phyloP scores from a whole-genome alignment of 495 filamentous ascomycete species.

The Lasiosphaeris hirsuta region DNA sequence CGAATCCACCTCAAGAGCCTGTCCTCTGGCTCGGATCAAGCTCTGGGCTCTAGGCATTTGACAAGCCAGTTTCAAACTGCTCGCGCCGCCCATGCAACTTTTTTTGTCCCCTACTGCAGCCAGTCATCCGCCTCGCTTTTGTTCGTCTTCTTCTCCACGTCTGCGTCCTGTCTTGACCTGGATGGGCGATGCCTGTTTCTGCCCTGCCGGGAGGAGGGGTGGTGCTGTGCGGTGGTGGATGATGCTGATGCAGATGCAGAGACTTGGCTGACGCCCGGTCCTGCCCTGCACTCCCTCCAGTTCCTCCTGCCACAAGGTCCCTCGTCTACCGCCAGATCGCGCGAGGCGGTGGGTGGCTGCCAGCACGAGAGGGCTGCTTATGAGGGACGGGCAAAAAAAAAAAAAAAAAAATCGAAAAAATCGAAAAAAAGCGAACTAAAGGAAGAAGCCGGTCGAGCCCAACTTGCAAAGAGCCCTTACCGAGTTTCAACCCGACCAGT shows the following conservation, averaged over 20 bases:
- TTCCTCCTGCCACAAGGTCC: slow-evolving; percentile 16
- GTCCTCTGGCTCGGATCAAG: slow-evolving; percentile 15
- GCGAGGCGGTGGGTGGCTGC: slow-evolving; percentile 14
- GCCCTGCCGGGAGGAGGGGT: slow-evolving; percentile 16
- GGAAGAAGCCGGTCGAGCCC: slow-evolving; percentile 24
- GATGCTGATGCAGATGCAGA: slow-evolving; percentile 16
- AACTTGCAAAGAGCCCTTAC: slow-evolving; percentile 18
- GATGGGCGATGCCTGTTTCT: slow-evolving; percentile 13
- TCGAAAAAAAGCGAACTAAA: neutral
- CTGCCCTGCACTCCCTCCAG: slow-evolving; percentile 16
- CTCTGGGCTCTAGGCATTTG: slow-evolving; percentile 11
- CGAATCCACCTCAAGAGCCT: neutral
- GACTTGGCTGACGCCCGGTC: slow-evolving; percentile 15
- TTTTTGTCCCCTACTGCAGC: slow-evolving; percentile 2
- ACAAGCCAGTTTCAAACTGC: slow-evolving; percentile 23
- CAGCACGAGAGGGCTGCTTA: slow-evolving; percentile 5
- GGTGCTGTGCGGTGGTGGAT: slow-evolving; percentile 13
- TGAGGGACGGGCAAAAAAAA: neutral
- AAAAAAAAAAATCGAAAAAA: slow-evolving; percentile 6
- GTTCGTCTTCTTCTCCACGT: slow-evolving; percentile 9
- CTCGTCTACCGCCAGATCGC: slow-evolving; percentile 15
- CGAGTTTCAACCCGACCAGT: slow-evolving; percentile 27
- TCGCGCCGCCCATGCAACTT: slow-evolving; percentile 16
- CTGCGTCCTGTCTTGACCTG: slow-evolving; percentile 5
- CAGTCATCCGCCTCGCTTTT: slow-evolving; percentile 12